phyloP scores from a whole-genome alignment of 2,329 filamentous ascomycete species.

The Colletotrichum cereale region DNA sequence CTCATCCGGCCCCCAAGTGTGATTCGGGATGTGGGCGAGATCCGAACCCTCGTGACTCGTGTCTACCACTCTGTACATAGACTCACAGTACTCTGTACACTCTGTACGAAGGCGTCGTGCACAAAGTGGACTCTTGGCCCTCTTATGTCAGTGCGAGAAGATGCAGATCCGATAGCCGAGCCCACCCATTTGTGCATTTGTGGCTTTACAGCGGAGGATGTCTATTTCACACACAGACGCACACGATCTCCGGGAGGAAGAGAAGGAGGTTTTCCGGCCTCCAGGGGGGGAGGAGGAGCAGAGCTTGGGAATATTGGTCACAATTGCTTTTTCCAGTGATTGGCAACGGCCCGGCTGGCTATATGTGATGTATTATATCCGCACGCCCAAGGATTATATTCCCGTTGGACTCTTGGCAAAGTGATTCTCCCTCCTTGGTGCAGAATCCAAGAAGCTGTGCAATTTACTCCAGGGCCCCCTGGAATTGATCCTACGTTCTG shows the following conservation, averaged over 20 bases:
- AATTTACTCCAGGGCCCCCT: background rate
- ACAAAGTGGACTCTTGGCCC: background rate
- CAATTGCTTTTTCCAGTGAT: background rate
- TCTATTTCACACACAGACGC: background rate
- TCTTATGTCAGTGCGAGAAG: slow-evolving; percentile 27
- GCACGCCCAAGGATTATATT: background rate
- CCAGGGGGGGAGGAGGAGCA: background rate
- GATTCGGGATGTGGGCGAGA: slow-evolving; percentile 17
- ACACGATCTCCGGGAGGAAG: background rate
- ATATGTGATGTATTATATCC: background rate
- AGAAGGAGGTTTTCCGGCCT: background rate
- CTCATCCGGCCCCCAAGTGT: background rate
- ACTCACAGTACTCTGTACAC: too few relatives aligned
- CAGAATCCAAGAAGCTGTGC: background rate
- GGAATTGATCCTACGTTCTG: background rate
- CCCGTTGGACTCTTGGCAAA: background rate
- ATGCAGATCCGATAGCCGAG: slow-evolving; percentile 38
- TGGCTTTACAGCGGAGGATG: background rate
- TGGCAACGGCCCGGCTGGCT: background rate
- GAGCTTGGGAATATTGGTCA: background rate
- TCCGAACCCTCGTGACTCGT: slow-evolving; percentile 13
- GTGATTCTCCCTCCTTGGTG: background rate
- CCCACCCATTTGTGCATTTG: slow-evolving; percentile 1
- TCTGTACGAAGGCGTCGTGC: too few relatives aligned
- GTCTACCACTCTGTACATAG: too few relatives aligned